A percentile compares a stretch with the other conserved stretches of the same genome.
Evolutionary conservation across 441 rosid species (phyloP).

Genomic region (Hura crepitans): DNA sequence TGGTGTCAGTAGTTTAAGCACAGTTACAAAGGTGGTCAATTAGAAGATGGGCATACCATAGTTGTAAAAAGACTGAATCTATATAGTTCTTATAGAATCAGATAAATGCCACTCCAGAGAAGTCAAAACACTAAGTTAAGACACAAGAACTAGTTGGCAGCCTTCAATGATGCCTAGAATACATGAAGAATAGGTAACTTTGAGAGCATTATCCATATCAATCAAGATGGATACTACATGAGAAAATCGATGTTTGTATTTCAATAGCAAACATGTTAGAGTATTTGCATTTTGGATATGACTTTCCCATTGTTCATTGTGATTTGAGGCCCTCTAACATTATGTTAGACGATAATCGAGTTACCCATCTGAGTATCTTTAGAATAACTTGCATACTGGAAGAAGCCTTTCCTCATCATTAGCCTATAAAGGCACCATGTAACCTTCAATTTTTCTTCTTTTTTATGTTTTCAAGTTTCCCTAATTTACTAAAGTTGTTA

Average conservation of each 20-base stretch:
- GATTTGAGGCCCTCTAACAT: slow-evolving; percentile 86
- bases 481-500: neutral
- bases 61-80: slow-evolving; percentile 74
- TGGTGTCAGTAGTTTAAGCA: slow-evolving; percentile 72
- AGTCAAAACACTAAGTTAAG: slow-evolving; percentile 61
- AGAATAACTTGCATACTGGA: slow-evolving; percentile 78
- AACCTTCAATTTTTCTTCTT: slow-evolving; percentile 6
- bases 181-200: slow-evolving; percentile 75
- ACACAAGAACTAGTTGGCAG: slow-evolving; percentile 72
- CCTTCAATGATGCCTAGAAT: too few species aligned
- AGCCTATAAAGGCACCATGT: slow-evolving; percentile 82
- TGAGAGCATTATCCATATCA: slow-evolving; percentile 52
- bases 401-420: slow-evolving; percentile 43
- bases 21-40: slow-evolving; percentile 75
- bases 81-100: slow-evolving; percentile 57
- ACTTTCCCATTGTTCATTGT: slow-evolving; percentile 67
- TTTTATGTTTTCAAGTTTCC: neutral
- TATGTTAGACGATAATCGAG: slow-evolving; percentile 54
- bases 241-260: slow-evolving; percentile 49
- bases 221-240: slow-evolving; percentile 38
- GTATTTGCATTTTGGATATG: slow-evolving; percentile 75
- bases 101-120: slow-evolving; percentile 75
- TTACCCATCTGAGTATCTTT: slow-evolving; percentile 76
- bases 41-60: slow-evolving; percentile 51
- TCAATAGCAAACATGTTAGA: slow-evolving; percentile 61